Conservation (phyloP, 2,329 filamentous ascomycete species). For the Gaeumannomyces sp. region DNA sequence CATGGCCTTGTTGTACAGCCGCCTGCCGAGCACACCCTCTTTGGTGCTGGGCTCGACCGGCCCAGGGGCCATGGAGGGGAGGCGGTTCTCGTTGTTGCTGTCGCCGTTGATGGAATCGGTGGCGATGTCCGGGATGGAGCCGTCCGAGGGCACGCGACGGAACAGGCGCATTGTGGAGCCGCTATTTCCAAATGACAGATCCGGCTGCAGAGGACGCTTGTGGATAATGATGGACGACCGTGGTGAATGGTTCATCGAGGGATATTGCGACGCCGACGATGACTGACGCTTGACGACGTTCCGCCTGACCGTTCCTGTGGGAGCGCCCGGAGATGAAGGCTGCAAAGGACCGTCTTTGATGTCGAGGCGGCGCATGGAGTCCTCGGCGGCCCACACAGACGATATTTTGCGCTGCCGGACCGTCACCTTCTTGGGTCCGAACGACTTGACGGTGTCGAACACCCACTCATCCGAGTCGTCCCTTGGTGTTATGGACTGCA, state of each 20-base stretch:
- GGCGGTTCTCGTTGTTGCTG: slow-evolving; percentile 58
- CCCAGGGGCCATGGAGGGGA: slow-evolving; percentile 32
- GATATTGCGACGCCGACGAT: slow-evolving; percentile 29
- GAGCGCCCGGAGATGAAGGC: slow-evolving; percentile 42
- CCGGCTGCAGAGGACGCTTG: slow-evolving; percentile 77
- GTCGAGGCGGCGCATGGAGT: slow-evolving; percentile 53
- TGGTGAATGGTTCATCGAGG: slow-evolving; percentile 7
- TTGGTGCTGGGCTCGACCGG: slow-evolving; percentile 60
- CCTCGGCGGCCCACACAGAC: slow-evolving; percentile 51
- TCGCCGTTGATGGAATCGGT: slow-evolving; percentile 31
- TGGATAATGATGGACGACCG: slow-evolving; percentile 23
- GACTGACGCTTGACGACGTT: slow-evolving; percentile 45
- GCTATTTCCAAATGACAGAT: slow-evolving; percentile 90
- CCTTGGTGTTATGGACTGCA: slow-evolving; percentile 62
- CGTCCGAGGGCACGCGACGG: slow-evolving; percentile 73
- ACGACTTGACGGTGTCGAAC: slow-evolving; percentile 86
- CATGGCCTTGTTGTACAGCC: slow-evolving; percentile 73
- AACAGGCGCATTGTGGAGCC: slow-evolving; percentile 90
- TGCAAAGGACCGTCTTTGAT: slow-evolving; percentile 55
- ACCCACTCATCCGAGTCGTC: slow-evolving; percentile 83
- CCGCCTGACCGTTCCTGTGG: slow-evolving; percentile 49
- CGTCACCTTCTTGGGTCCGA: slow-evolving; percentile 48
- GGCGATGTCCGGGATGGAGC: slow-evolving; percentile 39
- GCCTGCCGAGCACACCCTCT: slow-evolving; percentile 74
- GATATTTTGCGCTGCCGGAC: slow-evolving; percentile 51